Evolutionary conservation across 129 eudicot genomes (phyloP).

Genomic region (Flaveria sonorensis): DNA sequence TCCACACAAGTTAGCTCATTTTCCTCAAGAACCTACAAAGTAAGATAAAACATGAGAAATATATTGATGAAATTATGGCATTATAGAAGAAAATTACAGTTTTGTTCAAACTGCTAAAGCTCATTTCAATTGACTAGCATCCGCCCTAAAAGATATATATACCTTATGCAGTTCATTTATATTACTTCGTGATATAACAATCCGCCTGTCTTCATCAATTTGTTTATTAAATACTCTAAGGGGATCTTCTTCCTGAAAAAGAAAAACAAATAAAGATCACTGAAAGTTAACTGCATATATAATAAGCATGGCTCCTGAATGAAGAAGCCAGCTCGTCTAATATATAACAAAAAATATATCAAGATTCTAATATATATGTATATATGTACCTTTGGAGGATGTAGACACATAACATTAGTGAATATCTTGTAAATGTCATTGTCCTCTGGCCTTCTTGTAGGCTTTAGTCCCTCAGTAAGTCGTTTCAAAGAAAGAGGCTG

Average conservation of each 20-base stretch:
- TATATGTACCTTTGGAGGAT: slow-evolving; percentile 76
- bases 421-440: slow-evolving; percentile 77
- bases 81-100: background rate
- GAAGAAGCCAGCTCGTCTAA: background rate
- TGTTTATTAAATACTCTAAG: slow-evolving; percentile 71
- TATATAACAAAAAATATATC: background rate
- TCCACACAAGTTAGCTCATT: slow-evolving; percentile 52
- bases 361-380: slow-evolving; percentile 11
- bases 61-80: background rate
- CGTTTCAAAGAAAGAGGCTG: slow-evolving; percentile 92
- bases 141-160: slow-evolving; percentile 5
- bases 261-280: background rate
- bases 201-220: slow-evolving; percentile 88
- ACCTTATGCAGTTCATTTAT: slow-evolving; percentile 83
- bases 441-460: slow-evolving; percentile 58
- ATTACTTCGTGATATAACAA: slow-evolving; percentile 87
- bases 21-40: slow-evolving; percentile 83
- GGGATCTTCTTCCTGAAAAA: slow-evolving; percentile 74
- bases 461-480: slow-evolving; percentile 83
- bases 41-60: background rate
- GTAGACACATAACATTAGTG: slow-evolving; percentile 61
- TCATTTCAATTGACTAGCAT: background rate
- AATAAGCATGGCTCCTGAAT: background rate
- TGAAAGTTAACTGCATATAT: slow-evolving; percentile 1
- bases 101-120: background rate